phyloP scores from a whole-genome alignment of 75 land plant genomes.

The Isoetes taiwanensis region DNA sequence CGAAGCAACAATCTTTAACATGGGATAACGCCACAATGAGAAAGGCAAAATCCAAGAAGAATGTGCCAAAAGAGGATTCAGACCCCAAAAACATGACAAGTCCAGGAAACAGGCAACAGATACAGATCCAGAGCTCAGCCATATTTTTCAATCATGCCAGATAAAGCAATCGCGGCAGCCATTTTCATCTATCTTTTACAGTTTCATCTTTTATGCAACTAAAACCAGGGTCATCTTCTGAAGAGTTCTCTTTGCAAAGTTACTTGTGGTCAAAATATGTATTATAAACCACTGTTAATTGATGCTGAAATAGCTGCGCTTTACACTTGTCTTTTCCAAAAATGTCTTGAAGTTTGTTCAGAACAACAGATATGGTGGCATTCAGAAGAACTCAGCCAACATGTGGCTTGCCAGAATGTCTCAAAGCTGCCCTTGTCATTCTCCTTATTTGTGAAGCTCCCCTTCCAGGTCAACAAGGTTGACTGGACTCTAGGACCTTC shows the following conservation, averaged over 20 bases:
- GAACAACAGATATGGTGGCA: conserved; percentile 11
- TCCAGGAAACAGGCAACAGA: background rate
- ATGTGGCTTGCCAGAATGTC: conserved; percentile 22
- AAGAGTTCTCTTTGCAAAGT: conserved; percentile 15
- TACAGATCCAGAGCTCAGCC: conserved; percentile 2
- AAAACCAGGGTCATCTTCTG: conserved; percentile 11
- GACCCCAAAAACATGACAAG: background rate
- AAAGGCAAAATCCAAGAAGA: background rate
- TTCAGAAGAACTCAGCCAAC: background rate
- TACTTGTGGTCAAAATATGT: background rate
- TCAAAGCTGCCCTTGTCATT: conserved; percentile 12
- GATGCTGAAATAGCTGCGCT: conserved; percentile 20
- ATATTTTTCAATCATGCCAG: conserved; percentile 14
- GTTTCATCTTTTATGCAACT: conserved; percentile 8
- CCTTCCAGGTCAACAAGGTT: conserved; percentile 13
- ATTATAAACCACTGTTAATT: conserved; percentile 8
- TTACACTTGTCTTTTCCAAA: conserved; percentile 13
- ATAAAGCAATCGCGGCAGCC: conserved; percentile 14
- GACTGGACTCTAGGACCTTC: conserved; percentile 9
- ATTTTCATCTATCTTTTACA: conserved; percentile 12
- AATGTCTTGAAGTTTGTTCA: conserved; percentile 14
- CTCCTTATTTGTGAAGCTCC: conserved; percentile 15
- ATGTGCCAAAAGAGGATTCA: background rate
- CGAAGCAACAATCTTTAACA: conserved; percentile 8
- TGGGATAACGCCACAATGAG: conserved; percentile 4